Conservation (phyloP, 2,329 filamentous ascomycete species). For the Aspergillus quadrilineatus region DNA sequence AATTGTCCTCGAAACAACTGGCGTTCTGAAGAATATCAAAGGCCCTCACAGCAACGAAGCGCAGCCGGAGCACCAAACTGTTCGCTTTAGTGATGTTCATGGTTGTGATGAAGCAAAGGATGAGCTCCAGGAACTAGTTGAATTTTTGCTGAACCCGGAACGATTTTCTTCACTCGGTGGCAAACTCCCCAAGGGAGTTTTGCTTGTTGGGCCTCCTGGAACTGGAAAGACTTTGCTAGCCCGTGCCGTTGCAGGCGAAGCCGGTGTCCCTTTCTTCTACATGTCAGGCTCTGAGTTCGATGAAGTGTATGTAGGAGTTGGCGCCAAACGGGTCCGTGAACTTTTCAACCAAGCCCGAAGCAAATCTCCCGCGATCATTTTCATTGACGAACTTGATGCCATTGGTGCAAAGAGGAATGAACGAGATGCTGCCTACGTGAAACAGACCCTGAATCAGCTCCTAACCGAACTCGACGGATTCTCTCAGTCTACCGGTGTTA, state of each 20-base stretch:
- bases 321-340: constrained; percentile 92
- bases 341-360: constrained; percentile 78
- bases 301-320: constrained; percentile 96
- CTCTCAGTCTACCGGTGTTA: constrained; percentile 88
- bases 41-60: constrained; percentile 75
- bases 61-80: constrained; percentile 87
- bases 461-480: constrained; percentile 97
- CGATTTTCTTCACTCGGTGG: constrained; percentile 92
- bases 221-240: constrained; percentile 97
- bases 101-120: constrained; percentile 98
- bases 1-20: constrained; percentile 77
- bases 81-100: constrained; percentile 89
- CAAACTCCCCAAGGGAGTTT: constrained; percentile 93
- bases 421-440: constrained; percentile 88
- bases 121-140: constrained; percentile 92
- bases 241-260: constrained; percentile 92
- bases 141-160: constrained; percentile 90
- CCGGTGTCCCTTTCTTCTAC: constrained; percentile 98
- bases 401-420: constrained; percentile 93
- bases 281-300: constrained; percentile 99
- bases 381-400: constrained; percentile 91
- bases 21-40: constrained; percentile 74
- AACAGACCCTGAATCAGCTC: constrained; percentile 96
- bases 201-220: constrained; percentile 91
- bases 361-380: constrained; percentile 90